Conservation (phyloP, 2,329 filamentous ascomycete genomes). For the Drechmeria coniospora region DNA sequence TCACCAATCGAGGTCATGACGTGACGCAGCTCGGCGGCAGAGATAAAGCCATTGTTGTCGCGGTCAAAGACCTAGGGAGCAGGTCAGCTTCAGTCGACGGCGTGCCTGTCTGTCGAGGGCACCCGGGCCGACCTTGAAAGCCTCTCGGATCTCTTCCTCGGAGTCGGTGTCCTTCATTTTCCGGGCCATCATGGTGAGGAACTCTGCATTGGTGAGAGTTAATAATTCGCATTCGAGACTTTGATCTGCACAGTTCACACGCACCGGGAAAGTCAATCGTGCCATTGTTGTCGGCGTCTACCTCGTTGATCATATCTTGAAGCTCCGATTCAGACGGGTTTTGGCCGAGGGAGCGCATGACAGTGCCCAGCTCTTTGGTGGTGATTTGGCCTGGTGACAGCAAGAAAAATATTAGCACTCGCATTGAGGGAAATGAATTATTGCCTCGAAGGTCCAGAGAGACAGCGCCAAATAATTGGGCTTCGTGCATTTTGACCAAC, state of each 20-base stretch:
- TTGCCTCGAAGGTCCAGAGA: not conserved
- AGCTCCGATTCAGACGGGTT: slow-evolving; percentile 83
- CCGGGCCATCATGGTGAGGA: slow-evolving; percentile 84
- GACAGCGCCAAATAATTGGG: no score
- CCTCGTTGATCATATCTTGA: slow-evolving; percentile 91
- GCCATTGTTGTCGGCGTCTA: slow-evolving; percentile 83
- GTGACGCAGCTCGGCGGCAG: slow-evolving; percentile 71
- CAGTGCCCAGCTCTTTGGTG: slow-evolving; percentile 77
- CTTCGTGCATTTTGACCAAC: not conserved
- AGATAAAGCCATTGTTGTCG: slow-evolving; percentile 87
- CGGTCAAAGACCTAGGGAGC: slow-evolving; percentile 55
- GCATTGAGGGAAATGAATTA: not conserved
- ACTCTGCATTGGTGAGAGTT: slow-evolving; percentile 39
- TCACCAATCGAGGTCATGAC: slow-evolving; percentile 88
- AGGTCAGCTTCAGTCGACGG: not conserved
- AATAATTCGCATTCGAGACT: not conserved
- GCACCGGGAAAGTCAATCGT: slow-evolving; percentile 83
- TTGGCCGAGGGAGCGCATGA: slow-evolving; percentile 81
- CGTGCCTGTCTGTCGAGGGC: not conserved
- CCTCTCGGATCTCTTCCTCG: slow-evolving; percentile 79
- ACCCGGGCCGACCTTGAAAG: slow-evolving; percentile 52
- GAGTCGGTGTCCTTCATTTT: slow-evolving; percentile 93
- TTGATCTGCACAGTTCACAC: slow-evolving; percentile 12
- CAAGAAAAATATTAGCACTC: slow-evolving; percentile 1
- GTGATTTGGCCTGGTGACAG: slow-evolving; percentile 61